These are phyloP conservation scores for Aspergillus pseudonomiae DNA, from an alignment of 2,329 filamentous ascomycete species.

Conservation along the genomic window DNA sequence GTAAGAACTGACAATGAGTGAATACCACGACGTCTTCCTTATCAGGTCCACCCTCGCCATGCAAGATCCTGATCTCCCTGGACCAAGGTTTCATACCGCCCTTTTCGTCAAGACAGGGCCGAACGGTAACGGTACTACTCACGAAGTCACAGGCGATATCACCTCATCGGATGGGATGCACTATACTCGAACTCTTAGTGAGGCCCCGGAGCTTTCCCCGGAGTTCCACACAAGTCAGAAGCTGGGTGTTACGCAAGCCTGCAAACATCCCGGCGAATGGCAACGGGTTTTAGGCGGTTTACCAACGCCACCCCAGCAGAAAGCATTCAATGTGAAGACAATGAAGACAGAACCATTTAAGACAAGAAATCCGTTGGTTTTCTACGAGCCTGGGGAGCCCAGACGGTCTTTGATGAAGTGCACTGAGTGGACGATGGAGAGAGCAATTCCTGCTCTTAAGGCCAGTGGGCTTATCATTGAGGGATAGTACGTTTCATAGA, in stretches of 20 bases:
- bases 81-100: constrained; percentile 12
- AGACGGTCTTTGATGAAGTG: constrained; percentile 15
- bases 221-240: constrained; percentile 1
- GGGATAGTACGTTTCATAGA: background rate
- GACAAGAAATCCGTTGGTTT: constrained; percentile 2
- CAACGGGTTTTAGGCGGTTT: background rate
- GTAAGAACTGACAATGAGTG: background rate
- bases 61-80: constrained; percentile 14
- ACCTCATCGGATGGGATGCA: constrained; percentile 11
- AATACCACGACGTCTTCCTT: constrained; percentile 10
- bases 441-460: constrained; percentile 16
- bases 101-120: constrained; percentile 15
- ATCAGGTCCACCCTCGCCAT: constrained; percentile 10
- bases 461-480: background rate
- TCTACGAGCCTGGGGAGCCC: constrained; percentile 11
- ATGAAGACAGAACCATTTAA: constrained; percentile 20
- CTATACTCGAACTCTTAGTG: background rate
- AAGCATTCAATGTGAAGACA: constrained; percentile 15
- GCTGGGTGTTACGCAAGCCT: constrained; percentile 10
- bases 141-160: constrained; percentile 19
- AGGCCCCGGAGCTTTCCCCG: constrained; percentile 2
- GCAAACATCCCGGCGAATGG: constrained; percentile 8
- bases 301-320: constrained; percentile 16
- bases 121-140: constrained; percentile 6
- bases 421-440: constrained; percentile 19